Conservation (phyloP, 164 flowering plant species). For the Chimonanthus praecox region DNA sequence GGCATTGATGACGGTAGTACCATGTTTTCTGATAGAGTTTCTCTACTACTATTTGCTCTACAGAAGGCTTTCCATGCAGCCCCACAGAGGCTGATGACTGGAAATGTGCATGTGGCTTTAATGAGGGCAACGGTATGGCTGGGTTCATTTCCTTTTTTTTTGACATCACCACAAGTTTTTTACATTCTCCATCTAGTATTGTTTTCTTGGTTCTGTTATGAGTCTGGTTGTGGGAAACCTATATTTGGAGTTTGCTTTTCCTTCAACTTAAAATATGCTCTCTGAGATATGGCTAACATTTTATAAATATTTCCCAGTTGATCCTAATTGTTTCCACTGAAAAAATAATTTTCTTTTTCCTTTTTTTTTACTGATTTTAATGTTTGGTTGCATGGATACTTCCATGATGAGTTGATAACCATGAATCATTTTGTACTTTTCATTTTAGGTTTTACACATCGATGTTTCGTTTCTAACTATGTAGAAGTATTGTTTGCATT, state of each 20-base stretch:
- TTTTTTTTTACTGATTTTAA: too few species aligned
- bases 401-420: too few species aligned
- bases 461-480: too few species aligned
- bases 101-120: conserved; percentile 66
- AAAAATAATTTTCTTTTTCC: too few species aligned
- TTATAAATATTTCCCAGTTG: too few species aligned
- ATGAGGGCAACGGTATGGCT: conserved; percentile 84
- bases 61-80: conserved; percentile 96
- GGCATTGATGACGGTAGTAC: conserved; percentile 61
- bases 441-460: too few species aligned
- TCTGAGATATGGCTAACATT: background rate
- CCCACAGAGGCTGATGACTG: conserved; percentile 88
- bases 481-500: too few species aligned
- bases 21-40: conserved; percentile 92
- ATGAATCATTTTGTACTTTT: too few species aligned
- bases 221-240: background rate
- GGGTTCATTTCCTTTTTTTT: background rate
- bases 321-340: too few species aligned
- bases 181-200: background rate
- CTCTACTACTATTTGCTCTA: conserved; percentile 81
- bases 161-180: background rate
- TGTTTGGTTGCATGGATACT: too few species aligned
- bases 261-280: background rate
- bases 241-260: background rate
- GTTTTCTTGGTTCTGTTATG: background rate